Conservation (phyloP, 805 yeast species). For the Nakazawaea siamensis region DNA sequence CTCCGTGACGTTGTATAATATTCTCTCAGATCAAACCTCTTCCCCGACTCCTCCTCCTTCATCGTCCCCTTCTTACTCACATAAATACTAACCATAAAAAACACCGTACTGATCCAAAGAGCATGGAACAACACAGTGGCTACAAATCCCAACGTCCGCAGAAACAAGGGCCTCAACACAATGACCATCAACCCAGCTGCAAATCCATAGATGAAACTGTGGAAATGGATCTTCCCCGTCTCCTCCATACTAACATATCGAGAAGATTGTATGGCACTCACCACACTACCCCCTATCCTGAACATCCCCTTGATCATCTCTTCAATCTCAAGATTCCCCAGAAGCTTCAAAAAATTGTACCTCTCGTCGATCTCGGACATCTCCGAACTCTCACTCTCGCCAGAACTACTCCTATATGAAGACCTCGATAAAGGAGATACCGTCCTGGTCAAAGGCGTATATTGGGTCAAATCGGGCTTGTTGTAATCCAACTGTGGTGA, state of each 20-base stretch:
- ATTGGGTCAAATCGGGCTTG: neutral
- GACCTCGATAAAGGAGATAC: neutral
- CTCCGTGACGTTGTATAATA: neutral
- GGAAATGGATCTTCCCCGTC: constrained; percentile 18
- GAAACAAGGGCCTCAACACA: constrained; percentile 17
- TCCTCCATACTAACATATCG: constrained; percentile 15
- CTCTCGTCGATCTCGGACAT: constrained; percentile 1
- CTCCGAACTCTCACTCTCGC: too few relatives aligned
- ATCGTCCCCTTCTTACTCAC: neutral
- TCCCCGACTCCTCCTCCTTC: constrained; percentile 8
- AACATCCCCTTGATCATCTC: neutral
- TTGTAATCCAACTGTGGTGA: neutral
- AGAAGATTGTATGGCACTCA: constrained; percentile 9
- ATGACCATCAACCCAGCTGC: constrained; percentile 12
- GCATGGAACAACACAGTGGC: constrained; percentile 16
- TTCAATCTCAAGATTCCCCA: constrained; percentile 3
- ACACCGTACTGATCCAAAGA: neutral
- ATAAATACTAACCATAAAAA: neutral
- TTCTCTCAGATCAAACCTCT: constrained; percentile 8
- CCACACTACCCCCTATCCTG: neutral
- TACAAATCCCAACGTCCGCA: constrained; percentile 13
- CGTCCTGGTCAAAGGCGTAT: neutral
- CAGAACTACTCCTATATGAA: too few relatives aligned
- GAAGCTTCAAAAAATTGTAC: neutral
- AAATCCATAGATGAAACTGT: constrained; percentile 18